Percentiles rank a stretch among this genome's conserved stretches.
These are phyloP conservation scores for Zychaea mexicana DNA, from an alignment of 371 early-diverging fungal species.

Conservation along the genomic window DNA sequence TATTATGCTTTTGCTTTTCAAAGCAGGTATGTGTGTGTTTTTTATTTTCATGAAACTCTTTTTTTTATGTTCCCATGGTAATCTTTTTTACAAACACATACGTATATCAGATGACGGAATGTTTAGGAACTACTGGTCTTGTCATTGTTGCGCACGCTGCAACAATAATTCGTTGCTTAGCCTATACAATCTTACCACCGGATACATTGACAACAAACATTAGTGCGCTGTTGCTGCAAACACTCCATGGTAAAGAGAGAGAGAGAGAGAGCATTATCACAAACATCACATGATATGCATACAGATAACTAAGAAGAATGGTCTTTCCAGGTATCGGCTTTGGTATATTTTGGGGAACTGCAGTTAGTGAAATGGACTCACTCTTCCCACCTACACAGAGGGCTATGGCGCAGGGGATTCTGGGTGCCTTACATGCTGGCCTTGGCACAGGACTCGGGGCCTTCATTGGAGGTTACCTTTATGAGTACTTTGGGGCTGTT, in stretches of 20 bases:
- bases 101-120: constrained; percentile 46
- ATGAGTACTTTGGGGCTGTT: constrained; percentile 23
- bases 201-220: constrained; percentile 32
- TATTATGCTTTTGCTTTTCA: constrained; percentile 35
- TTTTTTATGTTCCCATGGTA: not conserved
- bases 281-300: not conserved
- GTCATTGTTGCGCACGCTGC: constrained; percentile 42
- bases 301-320: not conserved
- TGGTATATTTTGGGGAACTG: constrained; percentile 38
- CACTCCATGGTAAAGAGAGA: constrained; percentile 38
- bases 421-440: constrained; percentile 37
- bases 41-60: not conserved
- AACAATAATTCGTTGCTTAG: constrained; percentile 37
- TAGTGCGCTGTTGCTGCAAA: constrained; percentile 39
- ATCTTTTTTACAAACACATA: no score
- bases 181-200: constrained; percentile 35
- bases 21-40: constrained; percentile 21
- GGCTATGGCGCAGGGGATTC: constrained; percentile 42
- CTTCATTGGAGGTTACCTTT: constrained; percentile 34
- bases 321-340: constrained; percentile 14
- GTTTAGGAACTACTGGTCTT: constrained; percentile 44
- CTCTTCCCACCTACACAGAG: constrained; percentile 43
- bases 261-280: no score
- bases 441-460: constrained; percentile 39
- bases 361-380: constrained; percentile 39